phyloP scores from a whole-genome alignment of 441 rosid species.

The Pelargonium exstipulatum region DNA sequence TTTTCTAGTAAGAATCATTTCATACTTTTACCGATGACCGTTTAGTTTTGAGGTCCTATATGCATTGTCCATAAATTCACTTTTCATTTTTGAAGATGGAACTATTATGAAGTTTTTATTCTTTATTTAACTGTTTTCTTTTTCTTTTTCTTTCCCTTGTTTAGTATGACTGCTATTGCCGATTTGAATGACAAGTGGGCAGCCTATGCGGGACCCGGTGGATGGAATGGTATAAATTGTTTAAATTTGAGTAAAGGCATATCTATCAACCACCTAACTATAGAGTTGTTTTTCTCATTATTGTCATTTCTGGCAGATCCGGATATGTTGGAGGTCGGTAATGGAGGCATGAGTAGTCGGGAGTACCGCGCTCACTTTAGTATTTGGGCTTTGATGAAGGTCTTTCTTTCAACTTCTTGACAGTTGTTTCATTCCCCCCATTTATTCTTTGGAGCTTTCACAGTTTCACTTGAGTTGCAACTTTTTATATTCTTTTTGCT shows the following conservation, averaged over 20 bases:
- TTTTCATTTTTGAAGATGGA: not conserved
- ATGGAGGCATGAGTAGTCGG: constrained; percentile 87
- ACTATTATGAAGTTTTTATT: not conserved
- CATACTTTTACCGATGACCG: too few relatives aligned
- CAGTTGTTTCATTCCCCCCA: constrained; percentile 4
- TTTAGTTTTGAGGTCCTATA: too few relatives aligned
- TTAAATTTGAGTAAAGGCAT: not conserved
- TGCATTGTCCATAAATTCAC: too few relatives aligned
- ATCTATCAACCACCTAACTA: not conserved
- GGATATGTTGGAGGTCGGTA: constrained; percentile 99
- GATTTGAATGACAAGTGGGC: constrained; percentile 96
- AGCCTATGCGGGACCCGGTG: constrained; percentile 94
- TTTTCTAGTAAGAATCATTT: too few relatives aligned
- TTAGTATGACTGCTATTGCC: constrained; percentile 83
- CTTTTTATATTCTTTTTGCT: not conserved
- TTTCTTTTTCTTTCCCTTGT: constrained; percentile 16
- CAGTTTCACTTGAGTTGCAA: not conserved
- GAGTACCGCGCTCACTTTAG: constrained; percentile 93
- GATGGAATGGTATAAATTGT: constrained; percentile 79
- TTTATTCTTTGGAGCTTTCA: not conserved
- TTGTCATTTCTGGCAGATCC: constrained; percentile 54
- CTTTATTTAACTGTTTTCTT: not conserved
- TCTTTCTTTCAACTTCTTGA: constrained; percentile 15
- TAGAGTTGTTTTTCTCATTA: constrained; percentile 13
- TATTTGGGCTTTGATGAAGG: constrained; percentile 99